Conservation (phyloP, 2,329 filamentous ascomycete genomes). For the Penicillium brasilianum region DNA sequence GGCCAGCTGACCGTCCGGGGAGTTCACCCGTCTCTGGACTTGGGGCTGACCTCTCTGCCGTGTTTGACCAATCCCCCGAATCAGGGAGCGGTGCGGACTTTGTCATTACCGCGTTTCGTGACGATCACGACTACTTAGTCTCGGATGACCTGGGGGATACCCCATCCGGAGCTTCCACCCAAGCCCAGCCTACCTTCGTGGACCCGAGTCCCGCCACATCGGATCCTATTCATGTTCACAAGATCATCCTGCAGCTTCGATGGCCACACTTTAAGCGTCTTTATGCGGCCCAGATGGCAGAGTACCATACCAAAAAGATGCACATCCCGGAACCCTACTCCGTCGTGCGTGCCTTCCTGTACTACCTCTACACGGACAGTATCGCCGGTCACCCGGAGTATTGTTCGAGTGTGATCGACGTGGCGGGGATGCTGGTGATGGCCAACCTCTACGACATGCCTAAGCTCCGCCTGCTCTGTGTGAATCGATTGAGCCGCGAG, state of each 20-base stretch:
- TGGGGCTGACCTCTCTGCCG: slow-evolving; percentile 80
- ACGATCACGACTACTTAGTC: slow-evolving; percentile 54
- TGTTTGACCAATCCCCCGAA: slow-evolving; percentile 87
- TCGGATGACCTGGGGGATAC: slow-evolving; percentile 60
- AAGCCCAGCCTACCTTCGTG: slow-evolving; percentile 40
- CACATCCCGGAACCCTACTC: slow-evolving; percentile 96
- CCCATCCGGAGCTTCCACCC: slow-evolving; percentile 33
- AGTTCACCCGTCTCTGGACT: slow-evolving; percentile 65
- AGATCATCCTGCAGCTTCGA: slow-evolving; percentile 88
- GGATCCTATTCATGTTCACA: slow-evolving; percentile 89
- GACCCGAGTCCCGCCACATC: slow-evolving; percentile 61
- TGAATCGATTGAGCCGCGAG: slow-evolving; percentile 87
- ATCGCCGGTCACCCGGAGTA: slow-evolving; percentile 68
- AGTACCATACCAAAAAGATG: slow-evolving; percentile 96
- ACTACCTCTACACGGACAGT: slow-evolving; percentile 95
- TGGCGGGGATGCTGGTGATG: slow-evolving; percentile 94
- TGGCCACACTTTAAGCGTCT: slow-evolving; percentile 96
- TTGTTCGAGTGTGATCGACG: slow-evolving; percentile 72
- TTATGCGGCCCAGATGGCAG: slow-evolving; percentile 92
- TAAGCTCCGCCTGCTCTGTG: slow-evolving; percentile 85
- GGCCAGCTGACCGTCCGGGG: slow-evolving; percentile 59
- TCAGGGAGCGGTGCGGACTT: slow-evolving; percentile 88
- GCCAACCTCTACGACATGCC: slow-evolving; percentile 98
- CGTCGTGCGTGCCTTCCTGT: slow-evolving; percentile 91
- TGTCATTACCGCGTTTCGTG: slow-evolving; percentile 82